Evolutionary conservation across 495 filamentous ascomycete species (phyloP).

Genomic region (Pyrenula aspistea): DNA sequence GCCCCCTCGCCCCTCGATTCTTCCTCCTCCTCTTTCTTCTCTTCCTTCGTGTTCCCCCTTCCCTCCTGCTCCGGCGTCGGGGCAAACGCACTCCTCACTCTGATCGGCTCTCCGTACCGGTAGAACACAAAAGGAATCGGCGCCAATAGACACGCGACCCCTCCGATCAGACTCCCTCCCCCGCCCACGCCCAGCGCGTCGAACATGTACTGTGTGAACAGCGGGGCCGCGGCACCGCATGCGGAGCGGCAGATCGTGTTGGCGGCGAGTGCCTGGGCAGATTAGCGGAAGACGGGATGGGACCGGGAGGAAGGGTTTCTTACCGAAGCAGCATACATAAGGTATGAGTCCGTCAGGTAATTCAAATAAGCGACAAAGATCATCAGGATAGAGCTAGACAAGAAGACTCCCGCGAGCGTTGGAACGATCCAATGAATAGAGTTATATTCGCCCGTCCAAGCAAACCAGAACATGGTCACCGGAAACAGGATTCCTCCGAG

Average conservation of each 20-base stretch:
- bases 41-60: slow-evolving; percentile 4
- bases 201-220: slow-evolving; percentile 22
- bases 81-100: slow-evolving; percentile 25
- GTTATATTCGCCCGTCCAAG: slow-evolving; percentile 34
- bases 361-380: slow-evolving; percentile 6
- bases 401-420: slow-evolving; percentile 25
- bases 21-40: slow-evolving; percentile 8
- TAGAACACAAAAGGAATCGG: slow-evolving; percentile 40
- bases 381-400: slow-evolving; percentile 11
- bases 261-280: slow-evolving; percentile 12
- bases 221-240: slow-evolving; percentile 17
- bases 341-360: slow-evolving; percentile 18
- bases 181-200: slow-evolving; percentile 28
- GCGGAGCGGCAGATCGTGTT: slow-evolving; percentile 18
- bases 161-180: slow-evolving; percentile 33
- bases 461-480: slow-evolving; percentile 43
- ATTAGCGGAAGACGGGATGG: no score
- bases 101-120: slow-evolving; percentile 32
- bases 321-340: slow-evolving; percentile 19
- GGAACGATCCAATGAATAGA: slow-evolving; percentile 36
- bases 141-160: slow-evolving; percentile 27
- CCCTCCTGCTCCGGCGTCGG: slow-evolving; percentile 10
- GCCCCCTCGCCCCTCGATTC: neutral
- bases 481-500: slow-evolving; percentile 42
- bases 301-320: no score